Base-by-base conservation (phyloP, 2,329 filamentous ascomycete genomes). In the Aspergillus jensenii region DNA sequence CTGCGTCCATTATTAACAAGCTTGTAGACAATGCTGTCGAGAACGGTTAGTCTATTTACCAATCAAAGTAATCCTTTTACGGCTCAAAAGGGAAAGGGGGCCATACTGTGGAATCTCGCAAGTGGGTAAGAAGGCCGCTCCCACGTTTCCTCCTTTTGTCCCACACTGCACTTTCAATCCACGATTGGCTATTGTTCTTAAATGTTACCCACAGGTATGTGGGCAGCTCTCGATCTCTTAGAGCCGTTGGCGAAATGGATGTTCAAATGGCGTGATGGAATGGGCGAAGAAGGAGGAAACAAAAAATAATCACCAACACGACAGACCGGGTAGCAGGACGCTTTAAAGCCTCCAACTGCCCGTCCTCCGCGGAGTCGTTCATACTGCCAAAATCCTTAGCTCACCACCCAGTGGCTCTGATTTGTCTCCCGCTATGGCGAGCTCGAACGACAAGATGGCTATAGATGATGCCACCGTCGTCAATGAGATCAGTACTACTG, bases 191-290 rank as follows among this genome's bases (percentile, higher is more conserved):
- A 50, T 25, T 37, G 23, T 17, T 1, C 60, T 55, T 15, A 21
- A 19, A 23, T 25, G 19, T 41, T 55, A 52, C 49, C 52, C 44
- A 49, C 51, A 21, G 14, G 23, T 11, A 17, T 2, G 17, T 40
- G 35, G 43, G 25, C 35, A 40, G 45, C 12, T 37, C 14, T 23
- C 31, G 47, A 53, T 33, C 21, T 31, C 39, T 51, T 35, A 11
- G 15, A 46, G 53, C 2, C 46, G 14, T 27, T 56, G 56, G 49
- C 41, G 12, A 46, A 54, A 15, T 45, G 45, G 33, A 44, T 41
- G 43, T 46, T 48, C 11, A 55, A 46, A 65, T 65, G 52, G 57
- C 63, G 63, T 65, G 63, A 61, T 64, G 43, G 46, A 19, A 41
- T 52, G 23, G 11, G 33, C 37, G 41, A 17, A 52, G 37, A 52